Percentiles rank a stretch among this genome's conserved stretches.
phyloP scores from a whole-genome alignment of 495 filamentous ascomycete species.

The Extremus antarcticus region DNA sequence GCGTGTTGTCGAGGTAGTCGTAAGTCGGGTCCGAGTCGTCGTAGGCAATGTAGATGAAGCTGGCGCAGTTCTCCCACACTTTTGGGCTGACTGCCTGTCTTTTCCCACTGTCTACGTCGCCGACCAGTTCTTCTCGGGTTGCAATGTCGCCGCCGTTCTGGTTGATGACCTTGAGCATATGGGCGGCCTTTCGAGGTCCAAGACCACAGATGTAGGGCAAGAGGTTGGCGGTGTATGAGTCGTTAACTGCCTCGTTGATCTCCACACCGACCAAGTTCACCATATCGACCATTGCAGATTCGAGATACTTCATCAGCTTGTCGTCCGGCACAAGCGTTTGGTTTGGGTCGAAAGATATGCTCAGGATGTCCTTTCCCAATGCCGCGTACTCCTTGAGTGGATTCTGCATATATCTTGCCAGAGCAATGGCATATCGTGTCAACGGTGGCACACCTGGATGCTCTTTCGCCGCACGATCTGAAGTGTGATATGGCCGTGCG shows the following conservation, averaged over 20 bases:
- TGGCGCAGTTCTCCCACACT: constrained; percentile 93
- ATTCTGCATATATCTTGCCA: constrained; percentile 85
- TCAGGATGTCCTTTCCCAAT: constrained; percentile 74
- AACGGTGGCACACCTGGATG: constrained; percentile 67
- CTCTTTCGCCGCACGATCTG: constrained; percentile 65
- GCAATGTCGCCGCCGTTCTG: constrained; percentile 73
- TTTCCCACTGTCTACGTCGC: constrained; percentile 65
- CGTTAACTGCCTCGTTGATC: constrained; percentile 76
- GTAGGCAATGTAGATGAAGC: constrained; percentile 82
- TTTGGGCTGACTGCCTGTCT: constrained; percentile 72
- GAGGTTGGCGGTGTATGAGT: constrained; percentile 70
- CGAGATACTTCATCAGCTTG: constrained; percentile 70
- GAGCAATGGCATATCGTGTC: constrained; percentile 74
- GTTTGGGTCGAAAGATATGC: constrained; percentile 75
- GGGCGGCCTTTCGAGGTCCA: constrained; percentile 81
- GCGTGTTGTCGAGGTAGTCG: constrained; percentile 90
- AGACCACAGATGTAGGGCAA: constrained; percentile 87
- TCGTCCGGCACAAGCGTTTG: constrained; percentile 82
- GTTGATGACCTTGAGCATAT: constrained; percentile 81
- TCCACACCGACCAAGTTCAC: constrained; percentile 94
- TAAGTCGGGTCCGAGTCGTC: constrained; percentile 63
- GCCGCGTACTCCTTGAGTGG: constrained; percentile 93
- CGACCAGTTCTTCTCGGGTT: constrained; percentile 74
- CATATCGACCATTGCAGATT: constrained; percentile 94
- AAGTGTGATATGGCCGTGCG: constrained; percentile 85